A percentile compares a stretch with the other conserved stretches of the same genome.
These are phyloP conservation scores for Pseudomassariella vexata DNA, from an alignment of 2,329 filamentous ascomycete species.

Conservation along the genomic window DNA sequence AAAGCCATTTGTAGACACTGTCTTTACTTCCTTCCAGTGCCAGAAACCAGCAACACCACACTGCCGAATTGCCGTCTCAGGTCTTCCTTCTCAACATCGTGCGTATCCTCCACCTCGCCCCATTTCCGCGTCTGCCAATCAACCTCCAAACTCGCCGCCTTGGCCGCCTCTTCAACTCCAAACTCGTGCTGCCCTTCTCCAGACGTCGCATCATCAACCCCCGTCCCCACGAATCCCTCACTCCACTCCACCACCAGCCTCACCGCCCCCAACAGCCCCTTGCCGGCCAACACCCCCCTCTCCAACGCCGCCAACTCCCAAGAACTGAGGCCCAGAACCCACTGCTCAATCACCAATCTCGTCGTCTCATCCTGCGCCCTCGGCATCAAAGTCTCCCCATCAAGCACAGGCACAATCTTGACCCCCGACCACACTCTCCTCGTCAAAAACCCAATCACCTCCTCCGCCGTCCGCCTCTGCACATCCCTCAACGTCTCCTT, in stretches of 20 bases:
- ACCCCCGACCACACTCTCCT: conserved; percentile 78
- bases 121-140: conserved; percentile 85
- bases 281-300: conserved; percentile 75
- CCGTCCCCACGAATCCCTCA: conserved; percentile 56
- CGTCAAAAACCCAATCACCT: conserved; percentile 67
- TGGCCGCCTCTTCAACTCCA: conserved; percentile 76
- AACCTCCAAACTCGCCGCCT: conserved; percentile 76
- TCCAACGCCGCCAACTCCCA: conserved; percentile 88
- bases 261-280: conserved; percentile 74
- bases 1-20: not conserved
- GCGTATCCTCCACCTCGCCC: conserved; percentile 97
- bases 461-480: conserved; percentile 64
- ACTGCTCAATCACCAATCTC: conserved; percentile 69
- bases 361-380: conserved; percentile 67
- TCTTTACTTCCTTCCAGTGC: conserved; percentile 29
- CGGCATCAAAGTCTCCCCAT: conserved; percentile 70
- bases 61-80: conserved; percentile 82
- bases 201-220: conserved; percentile 28
- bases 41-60: conserved; percentile 73
- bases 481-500: conserved; percentile 61
- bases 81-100: conserved; percentile 94
- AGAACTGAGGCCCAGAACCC: conserved; percentile 65
- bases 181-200: conserved; percentile 40
- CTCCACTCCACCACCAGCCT: conserved; percentile 85
- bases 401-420: conserved; percentile 73